Evolutionary conservation across 2,329 filamentous ascomycete genomes (phyloP), one percentile per base, ranked within the genome.

Genomic region (Fusarium scirpi): DNA sequence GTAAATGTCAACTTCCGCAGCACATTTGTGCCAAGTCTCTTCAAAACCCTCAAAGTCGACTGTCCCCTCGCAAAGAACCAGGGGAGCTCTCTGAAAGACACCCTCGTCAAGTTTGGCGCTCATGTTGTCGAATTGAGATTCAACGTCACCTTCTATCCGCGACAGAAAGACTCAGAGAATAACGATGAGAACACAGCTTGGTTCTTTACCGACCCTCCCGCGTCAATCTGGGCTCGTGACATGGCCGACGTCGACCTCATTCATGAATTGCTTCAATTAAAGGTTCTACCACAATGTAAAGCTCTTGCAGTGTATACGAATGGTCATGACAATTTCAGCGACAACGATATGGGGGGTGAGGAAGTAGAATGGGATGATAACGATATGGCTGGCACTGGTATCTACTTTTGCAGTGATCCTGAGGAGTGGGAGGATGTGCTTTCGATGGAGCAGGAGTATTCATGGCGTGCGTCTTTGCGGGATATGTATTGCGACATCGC

Each of bases 161-260:
- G 22, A 44, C 4, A 12, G n/a, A 3, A 22, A 8, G 5, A 57
- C 2, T 3, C 20, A 9, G n/a, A 4, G 7, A 13, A n/a, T 7
- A 32, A n/a, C 4, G 11, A 52, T 6, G 43, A 29, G 6, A 16
- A 30, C 15, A 54, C 22, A 6, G 18, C 11, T 2, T 45, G 49
- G 59, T 57, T 69, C 22, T 57, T 49, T 43, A n/a, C n/a, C 16
- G 30, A 12, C 0, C 56, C 40, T 8, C 65, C 67, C 0, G 51
- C 38, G 8, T 69, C 65, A 16, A 61, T 66, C 22, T 66, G 65
- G 65, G 56, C 65, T 2, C 38, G 55, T 12, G 22, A 51, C 22
- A 41, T 20, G 20, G 15, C 29, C 18, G 52, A 66, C 13, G 25
- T 24, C 4, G 11, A 24, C 12, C 4, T 20, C 7, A 11, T 69